Percentiles rank a stretch among this genome's conserved stretches.
Evolutionary conservation across 2,329 filamentous ascomycete species (phyloP).

Genomic region (Hymenoscyphus fructigenus): DNA sequence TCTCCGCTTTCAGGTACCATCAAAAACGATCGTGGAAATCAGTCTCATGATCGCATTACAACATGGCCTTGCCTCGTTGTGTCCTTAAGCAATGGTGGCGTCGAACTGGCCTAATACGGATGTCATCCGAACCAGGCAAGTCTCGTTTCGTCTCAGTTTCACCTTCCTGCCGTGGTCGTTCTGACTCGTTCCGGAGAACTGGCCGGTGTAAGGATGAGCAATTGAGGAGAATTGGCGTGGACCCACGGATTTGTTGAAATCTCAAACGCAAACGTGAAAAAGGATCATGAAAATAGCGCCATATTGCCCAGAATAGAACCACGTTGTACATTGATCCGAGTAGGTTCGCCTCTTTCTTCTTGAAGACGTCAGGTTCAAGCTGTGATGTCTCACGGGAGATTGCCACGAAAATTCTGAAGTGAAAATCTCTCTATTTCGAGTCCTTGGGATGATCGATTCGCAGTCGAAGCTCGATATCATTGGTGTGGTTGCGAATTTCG

Average conservation of each 20-base stretch:
- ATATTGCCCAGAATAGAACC: constrained; percentile 5
- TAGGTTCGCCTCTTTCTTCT: not conserved
- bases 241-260: not conserved
- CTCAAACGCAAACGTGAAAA: not conserved
- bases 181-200: constrained; percentile 2
- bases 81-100: not conserved
- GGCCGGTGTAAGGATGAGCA: not conserved
- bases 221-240: not conserved
- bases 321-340: not conserved
- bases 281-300: not conserved
- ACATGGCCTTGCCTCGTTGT: too few relatives aligned
- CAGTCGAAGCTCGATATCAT: not conserved
- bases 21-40: constrained; percentile 2
- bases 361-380: not conserved
- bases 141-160: constrained; percentile 5
- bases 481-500: not conserved
- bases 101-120: not conserved
- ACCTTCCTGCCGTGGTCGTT: not conserved
- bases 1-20: constrained; percentile 22
- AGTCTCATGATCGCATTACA: not conserved
- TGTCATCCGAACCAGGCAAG: not conserved
- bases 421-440: not conserved
- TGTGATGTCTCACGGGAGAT: too few relatives aligned
- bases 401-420: not conserved
- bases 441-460: not conserved